Conservation (phyloP, 177 flowering plant species). For the Vitis hybrid region DNA sequence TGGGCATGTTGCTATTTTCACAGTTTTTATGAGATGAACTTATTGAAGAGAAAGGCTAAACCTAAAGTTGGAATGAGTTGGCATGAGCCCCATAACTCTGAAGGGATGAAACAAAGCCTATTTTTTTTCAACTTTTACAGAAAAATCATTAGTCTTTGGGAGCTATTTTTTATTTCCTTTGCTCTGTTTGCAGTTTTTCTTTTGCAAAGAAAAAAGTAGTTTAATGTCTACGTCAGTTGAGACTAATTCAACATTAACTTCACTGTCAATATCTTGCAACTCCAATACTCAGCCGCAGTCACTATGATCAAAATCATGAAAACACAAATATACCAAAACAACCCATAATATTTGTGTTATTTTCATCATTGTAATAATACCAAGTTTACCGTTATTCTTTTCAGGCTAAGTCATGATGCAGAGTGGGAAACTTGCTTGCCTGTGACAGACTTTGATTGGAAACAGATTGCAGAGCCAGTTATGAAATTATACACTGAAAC, state of each 20-base stretch:
- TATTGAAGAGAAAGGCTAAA: not conserved
- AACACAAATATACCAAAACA: not conserved
- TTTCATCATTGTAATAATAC: not conserved
- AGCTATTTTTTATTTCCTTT: too few species aligned
- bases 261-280: too few species aligned
- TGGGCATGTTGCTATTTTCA: not conserved
- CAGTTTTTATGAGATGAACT: not conserved
- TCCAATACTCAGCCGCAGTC: too few species aligned
- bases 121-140: not conserved
- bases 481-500: conserved; percentile 77
- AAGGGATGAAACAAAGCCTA: not conserved
- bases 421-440: conserved; percentile 72
- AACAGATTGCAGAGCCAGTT: conserved; percentile 76
- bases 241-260: too few species aligned
- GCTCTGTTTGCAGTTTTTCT: too few species aligned
- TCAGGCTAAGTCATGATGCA: conserved; percentile 47
- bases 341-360: not conserved
- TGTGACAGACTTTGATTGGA: conserved; percentile 69
- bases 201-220: too few species aligned
- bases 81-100: not conserved
- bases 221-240: too few species aligned
- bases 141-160: too few species aligned
- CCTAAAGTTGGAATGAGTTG: not conserved
- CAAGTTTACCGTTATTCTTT: not conserved
- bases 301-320: too few species aligned